Evolutionary conservation across 2,329 filamentous ascomycete species (phyloP).

Genomic region (Colletotrichum tropicicola): DNA sequence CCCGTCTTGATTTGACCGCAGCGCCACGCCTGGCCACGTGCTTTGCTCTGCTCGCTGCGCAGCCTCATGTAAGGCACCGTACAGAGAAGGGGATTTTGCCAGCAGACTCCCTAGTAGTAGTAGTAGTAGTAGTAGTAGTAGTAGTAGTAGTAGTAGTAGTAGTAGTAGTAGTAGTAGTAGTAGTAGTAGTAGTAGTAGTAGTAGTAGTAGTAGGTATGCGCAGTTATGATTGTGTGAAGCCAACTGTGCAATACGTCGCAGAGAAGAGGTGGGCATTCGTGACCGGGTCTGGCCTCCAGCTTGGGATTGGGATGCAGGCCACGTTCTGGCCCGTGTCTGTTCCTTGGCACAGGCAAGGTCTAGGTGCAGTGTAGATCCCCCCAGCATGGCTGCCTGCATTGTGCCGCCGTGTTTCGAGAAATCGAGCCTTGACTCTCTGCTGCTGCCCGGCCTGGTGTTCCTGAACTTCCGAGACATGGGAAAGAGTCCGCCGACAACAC

Average conservation of each 20-base stretch:
- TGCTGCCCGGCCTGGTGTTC: conserved; percentile 1
- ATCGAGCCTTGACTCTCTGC: conserved; percentile 8
- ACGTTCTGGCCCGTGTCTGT: neutral
- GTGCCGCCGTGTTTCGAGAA: conserved; percentile 14
- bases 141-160: too few relatives aligned
- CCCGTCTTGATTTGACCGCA: too few relatives aligned
- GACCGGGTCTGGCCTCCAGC: conserved; percentile 3
- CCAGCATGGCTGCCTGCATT: conserved; percentile 5
- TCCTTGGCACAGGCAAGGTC: conserved; percentile 2
- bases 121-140: too few relatives aligned
- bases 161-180: too few relatives aligned
- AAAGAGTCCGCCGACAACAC: neutral
- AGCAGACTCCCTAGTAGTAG: too few relatives aligned
- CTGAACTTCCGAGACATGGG: conserved; percentile 12
- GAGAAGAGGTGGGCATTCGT: neutral
- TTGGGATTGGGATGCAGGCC: neutral
- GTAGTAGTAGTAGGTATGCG: too few relatives aligned
- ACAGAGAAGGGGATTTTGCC: too few relatives aligned
- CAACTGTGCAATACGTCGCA: neutral
- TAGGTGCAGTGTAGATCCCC: neutral
- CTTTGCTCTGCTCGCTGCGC: too few relatives aligned
- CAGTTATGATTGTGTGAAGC: too few relatives aligned
- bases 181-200: too few relatives aligned
- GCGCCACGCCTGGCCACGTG: too few relatives aligned
- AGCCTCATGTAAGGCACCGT: too few relatives aligned